phyloP scores from a whole-genome alignment of 1,139 yeast species.

The Scheffersomyces cryptocercus region DNA sequence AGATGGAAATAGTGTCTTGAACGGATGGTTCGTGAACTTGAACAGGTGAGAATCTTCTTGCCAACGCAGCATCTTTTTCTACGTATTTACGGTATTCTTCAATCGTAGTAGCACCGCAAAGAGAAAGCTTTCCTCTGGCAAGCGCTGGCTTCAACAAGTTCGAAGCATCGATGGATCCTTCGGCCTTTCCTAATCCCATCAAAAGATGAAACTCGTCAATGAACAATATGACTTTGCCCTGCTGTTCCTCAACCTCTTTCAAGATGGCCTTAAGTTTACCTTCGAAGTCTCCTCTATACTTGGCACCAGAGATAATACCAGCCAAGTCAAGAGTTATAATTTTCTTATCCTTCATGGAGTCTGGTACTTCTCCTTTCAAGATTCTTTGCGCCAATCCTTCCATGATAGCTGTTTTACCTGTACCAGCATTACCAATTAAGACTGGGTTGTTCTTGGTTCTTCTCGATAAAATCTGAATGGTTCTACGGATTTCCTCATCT shows the following conservation, averaged over 20 bases:
- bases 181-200: slow-evolving; percentile 91
- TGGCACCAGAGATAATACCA: slow-evolving; percentile 89
- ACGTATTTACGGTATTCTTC: slow-evolving; percentile 86
- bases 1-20: slow-evolving; percentile 85
- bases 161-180: slow-evolving; percentile 95
- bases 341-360: slow-evolving; percentile 81
- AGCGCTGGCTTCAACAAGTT: slow-evolving; percentile 90
- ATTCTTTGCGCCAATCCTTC: slow-evolving; percentile 96
- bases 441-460: slow-evolving; percentile 95
- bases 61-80: slow-evolving; percentile 89
- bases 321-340: slow-evolving; percentile 87
- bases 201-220: slow-evolving; percentile 92
- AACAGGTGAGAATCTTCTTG: slow-evolving; percentile 91
- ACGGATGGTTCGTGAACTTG: slow-evolving; percentile 88
- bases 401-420: slow-evolving; percentile 95
- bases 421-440: slow-evolving; percentile 93
- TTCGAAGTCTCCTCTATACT: slow-evolving; percentile 94
- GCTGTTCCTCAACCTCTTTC: slow-evolving; percentile 81
- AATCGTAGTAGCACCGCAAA: slow-evolving; percentile 94
- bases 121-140: slow-evolving; percentile 89
- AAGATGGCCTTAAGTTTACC: slow-evolving; percentile 81
- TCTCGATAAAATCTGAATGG: slow-evolving; percentile 87
- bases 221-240: slow-evolving; percentile 78
- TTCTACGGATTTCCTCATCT: slow-evolving; percentile 90
- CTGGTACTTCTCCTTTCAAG: slow-evolving; percentile 90